A percentile compares a stretch with the other conserved stretches of the same genome.
These are phyloP conservation scores for Talaromyces thailandensis DNA, from an alignment of 495 filamentous ascomycete species.

Conservation along the genomic window DNA sequence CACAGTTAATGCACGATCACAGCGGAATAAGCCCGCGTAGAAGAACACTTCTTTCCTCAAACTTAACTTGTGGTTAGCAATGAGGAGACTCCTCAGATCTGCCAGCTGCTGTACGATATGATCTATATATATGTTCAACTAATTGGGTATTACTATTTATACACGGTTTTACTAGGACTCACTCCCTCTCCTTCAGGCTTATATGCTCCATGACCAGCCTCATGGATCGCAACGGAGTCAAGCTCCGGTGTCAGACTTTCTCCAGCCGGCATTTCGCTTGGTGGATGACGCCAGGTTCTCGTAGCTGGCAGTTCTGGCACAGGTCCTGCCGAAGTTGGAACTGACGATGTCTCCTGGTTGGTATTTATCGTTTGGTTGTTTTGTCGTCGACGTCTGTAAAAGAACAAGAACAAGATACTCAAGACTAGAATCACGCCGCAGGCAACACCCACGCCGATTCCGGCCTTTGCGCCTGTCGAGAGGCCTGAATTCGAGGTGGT, in stretches of 20 bases:
- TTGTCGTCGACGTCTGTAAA: not conserved
- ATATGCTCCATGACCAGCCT: not conserved
- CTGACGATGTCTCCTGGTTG: not conserved
- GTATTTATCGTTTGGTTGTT: not conserved
- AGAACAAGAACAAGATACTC: not conserved
- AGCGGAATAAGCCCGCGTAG: not conserved
- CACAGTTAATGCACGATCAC: not conserved
- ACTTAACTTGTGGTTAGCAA: not conserved
- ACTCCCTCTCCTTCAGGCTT: not conserved
- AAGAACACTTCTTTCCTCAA: not conserved
- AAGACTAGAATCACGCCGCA: not conserved
- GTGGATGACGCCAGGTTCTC: not conserved
- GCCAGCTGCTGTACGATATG: not conserved
- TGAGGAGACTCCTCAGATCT: not conserved
- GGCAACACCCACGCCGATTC: not conserved
- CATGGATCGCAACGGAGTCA: not conserved
- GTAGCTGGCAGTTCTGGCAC: not conserved
- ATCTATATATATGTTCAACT: no score
- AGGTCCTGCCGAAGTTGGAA: not conserved
- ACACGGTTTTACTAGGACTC: not conserved
- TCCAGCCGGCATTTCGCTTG: not conserved
- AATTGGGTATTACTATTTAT: no score
- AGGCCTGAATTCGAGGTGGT: not conserved
- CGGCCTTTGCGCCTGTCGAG: not conserved
- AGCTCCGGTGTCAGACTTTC: not conserved